Evolutionary conservation across 2,329 filamentous ascomycete genomes (phyloP).

Genomic region (Aspergillus glaucus): DNA sequence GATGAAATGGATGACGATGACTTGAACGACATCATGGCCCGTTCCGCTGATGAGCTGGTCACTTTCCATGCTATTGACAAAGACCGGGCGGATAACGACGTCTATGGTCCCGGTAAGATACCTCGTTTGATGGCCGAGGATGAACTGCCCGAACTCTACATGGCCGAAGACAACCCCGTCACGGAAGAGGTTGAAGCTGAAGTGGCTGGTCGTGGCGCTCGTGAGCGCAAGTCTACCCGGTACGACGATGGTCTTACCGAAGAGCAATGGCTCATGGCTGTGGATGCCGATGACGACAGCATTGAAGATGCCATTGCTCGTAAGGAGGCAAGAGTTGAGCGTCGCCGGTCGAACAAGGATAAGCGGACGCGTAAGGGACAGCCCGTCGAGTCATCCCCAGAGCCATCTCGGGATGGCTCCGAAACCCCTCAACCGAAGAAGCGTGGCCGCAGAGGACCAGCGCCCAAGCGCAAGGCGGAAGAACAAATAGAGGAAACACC

Average conservation of each 20-base stretch:
- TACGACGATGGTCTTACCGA: slow-evolving; percentile 98
- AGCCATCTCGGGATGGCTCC: slow-evolving; percentile 72
- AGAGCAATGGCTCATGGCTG: slow-evolving; percentile 97
- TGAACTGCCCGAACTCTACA: slow-evolving; percentile 90
- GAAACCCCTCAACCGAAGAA: slow-evolving; percentile 72
- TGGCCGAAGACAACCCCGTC: slow-evolving; percentile 76
- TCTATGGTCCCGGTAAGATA: slow-evolving; percentile 65
- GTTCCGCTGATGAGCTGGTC: slow-evolving; percentile 70
- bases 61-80: slow-evolving; percentile 80
- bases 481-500: slow-evolving; percentile 71
- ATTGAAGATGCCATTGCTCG: slow-evolving; percentile 89
- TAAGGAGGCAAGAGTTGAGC: slow-evolving; percentile 78
- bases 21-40: slow-evolving; percentile 87
- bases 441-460: slow-evolving; percentile 66
- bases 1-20: slow-evolving; percentile 99
- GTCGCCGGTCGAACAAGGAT: slow-evolving; percentile 68
- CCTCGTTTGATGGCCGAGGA: slow-evolving; percentile 79
- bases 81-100: slow-evolving; percentile 58
- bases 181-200: slow-evolving; percentile 71
- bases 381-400: slow-evolving; percentile 61
- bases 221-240: slow-evolving; percentile 87
- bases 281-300: slow-evolving; percentile 91
- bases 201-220: slow-evolving; percentile 76
- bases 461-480: slow-evolving; percentile 82
- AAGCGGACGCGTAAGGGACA: slow-evolving; percentile 47